Evolutionary conservation across 176 grass and related monocot species (phyloP).

Genomic region (Juncus effusus): DNA sequence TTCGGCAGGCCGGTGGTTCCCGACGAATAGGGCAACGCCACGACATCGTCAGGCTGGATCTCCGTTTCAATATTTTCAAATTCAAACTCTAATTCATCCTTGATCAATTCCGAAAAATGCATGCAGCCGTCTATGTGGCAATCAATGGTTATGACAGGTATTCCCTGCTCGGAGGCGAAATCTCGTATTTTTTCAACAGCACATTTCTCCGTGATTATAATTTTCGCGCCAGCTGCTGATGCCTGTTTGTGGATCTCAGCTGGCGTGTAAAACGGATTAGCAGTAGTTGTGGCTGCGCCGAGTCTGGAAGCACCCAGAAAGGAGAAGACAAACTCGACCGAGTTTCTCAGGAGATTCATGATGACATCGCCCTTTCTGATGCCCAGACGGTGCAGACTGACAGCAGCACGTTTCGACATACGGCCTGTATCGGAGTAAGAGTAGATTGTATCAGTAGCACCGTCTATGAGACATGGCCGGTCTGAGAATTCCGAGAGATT

Average conservation of each 20-base stretch:
- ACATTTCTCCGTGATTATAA: constrained; percentile 76
- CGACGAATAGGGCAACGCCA: constrained; percentile 75
- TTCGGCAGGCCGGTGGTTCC: constrained; percentile 83
- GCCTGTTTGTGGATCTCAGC: constrained; percentile 91
- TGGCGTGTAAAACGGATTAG: constrained; percentile 77
- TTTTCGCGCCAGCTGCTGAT: constrained; percentile 25
- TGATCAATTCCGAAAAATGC: constrained; percentile 40
- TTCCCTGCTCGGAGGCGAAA: constrained; percentile 41
- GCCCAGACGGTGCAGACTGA: constrained; percentile 43
- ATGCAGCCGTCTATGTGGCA: constrained; percentile 35
- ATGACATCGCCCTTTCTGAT: constrained; percentile 55
- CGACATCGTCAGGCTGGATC: constrained; percentile 65
- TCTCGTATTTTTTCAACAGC: constrained; percentile 60
- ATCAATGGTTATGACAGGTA: constrained; percentile 45
- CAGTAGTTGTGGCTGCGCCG: constrained; percentile 66
- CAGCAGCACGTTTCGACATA: constrained; percentile 39
- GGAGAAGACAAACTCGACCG: constrained; percentile 66
- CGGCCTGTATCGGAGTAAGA: constrained; percentile 55
- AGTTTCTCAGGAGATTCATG: constrained; percentile 78
- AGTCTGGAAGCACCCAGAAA: constrained; percentile 70
- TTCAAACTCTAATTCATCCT: constrained; percentile 22
- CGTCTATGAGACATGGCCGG: constrained; percentile 78
- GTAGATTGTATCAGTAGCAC: constrained; percentile 39
- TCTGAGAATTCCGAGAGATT: constrained; percentile 4
- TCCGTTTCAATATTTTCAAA: constrained; percentile 29